A percentile compares a stretch with the other conserved stretches of the same genome.
These are phyloP conservation scores for Phlegmacium glaucopus DNA, from an alignment of 768 basidiomycete genomes.

Conservation along the genomic window DNA sequence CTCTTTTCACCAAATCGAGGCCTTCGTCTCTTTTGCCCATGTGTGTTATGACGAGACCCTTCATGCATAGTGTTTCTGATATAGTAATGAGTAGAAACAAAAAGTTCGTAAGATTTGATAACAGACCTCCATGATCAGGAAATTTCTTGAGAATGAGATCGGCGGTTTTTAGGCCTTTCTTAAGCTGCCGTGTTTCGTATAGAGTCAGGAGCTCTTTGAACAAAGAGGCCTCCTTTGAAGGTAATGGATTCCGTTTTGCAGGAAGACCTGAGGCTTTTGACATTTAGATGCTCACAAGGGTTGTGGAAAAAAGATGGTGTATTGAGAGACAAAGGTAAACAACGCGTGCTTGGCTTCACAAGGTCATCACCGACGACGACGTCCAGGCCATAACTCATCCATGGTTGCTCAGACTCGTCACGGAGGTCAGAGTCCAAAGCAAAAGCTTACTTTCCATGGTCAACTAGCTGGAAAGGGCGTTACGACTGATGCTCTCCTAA, in stretches of 20 bases:
- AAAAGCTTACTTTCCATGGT: slow-evolving; percentile 74
- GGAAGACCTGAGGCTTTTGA: slow-evolving; percentile 34
- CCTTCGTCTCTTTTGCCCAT: slow-evolving; percentile 81
- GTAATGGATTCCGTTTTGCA: slow-evolving; percentile 52
- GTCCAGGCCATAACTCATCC: slow-evolving; percentile 15
- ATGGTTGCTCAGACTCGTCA: slow-evolving; percentile 80
- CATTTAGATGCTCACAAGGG: slow-evolving; percentile 21
- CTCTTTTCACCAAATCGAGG: slow-evolving; percentile 79
- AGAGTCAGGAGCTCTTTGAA: slow-evolving; percentile 85
- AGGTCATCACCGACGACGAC: slow-evolving; percentile 1
- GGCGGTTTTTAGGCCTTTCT: slow-evolving; percentile 86
- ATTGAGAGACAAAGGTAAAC: slow-evolving; percentile 33
- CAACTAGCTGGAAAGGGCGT: slow-evolving; percentile 76
- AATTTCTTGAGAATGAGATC: slow-evolving; percentile 94
- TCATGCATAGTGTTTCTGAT: slow-evolving; percentile 94
- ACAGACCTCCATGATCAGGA: slow-evolving; percentile 91
- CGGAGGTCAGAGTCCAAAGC: slow-evolving; percentile 47
- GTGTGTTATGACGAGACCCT: slow-evolving; percentile 82
- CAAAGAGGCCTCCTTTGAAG: slow-evolving; percentile 78
- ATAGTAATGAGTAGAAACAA: slow-evolving; percentile 2
- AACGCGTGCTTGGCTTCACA: slow-evolving; percentile 32
- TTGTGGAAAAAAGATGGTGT: slow-evolving; percentile 1
- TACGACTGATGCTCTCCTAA: slow-evolving; percentile 78
- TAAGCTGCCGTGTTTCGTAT: slow-evolving; percentile 87
- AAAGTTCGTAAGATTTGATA: neutral